These are phyloP conservation scores for Beauveria pseudobassiana DNA, from an alignment of 2,329 filamentous ascomycete genomes.

Conservation along the genomic window DNA sequence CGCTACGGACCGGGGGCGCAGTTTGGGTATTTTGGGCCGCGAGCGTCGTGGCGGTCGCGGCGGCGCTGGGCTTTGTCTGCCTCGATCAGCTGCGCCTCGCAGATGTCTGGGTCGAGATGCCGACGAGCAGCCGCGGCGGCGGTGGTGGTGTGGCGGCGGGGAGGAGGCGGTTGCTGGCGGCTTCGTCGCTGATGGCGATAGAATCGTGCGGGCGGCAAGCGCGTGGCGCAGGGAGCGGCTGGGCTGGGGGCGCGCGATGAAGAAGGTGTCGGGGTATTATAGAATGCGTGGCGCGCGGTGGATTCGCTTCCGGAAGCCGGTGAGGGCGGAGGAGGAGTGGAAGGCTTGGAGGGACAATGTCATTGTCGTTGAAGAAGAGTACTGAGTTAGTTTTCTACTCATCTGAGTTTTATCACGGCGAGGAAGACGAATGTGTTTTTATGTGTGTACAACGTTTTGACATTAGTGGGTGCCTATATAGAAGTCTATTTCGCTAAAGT, in stretches of 20 bases:
- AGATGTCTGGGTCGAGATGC: conserved; percentile 40
- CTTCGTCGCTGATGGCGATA: conserved; percentile 5
- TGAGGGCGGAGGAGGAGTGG: background rate
- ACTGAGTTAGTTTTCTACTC: too few species aligned
- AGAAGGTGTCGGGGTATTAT: conserved; percentile 32
- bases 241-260: conserved; percentile 40
- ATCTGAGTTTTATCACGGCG: too few species aligned
- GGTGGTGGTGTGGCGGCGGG: conserved; percentile 19
- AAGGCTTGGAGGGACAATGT: background rate
- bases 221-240: conserved; percentile 36
- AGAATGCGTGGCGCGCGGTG: conserved; percentile 5
- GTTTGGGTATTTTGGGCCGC: conserved; percentile 45
- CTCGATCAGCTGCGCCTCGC: conserved; percentile 38
- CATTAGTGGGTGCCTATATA: background rate
- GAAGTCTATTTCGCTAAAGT: background rate
- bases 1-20: conserved; percentile 30
- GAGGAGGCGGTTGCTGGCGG: background rate
- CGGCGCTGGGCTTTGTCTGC: conserved; percentile 36
- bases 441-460: background rate
- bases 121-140: conserved; percentile 15
- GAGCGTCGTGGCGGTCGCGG: conserved; percentile 30
- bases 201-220: conserved; percentile 19
- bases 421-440: too few species aligned
- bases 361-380: background rate
- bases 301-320: conserved; percentile 7